Percentiles rank a stretch among this genome's conserved stretches.
These are phyloP conservation scores for Urtica urens DNA, from an alignment of 306 rosid species.

Conservation along the genomic window DNA sequence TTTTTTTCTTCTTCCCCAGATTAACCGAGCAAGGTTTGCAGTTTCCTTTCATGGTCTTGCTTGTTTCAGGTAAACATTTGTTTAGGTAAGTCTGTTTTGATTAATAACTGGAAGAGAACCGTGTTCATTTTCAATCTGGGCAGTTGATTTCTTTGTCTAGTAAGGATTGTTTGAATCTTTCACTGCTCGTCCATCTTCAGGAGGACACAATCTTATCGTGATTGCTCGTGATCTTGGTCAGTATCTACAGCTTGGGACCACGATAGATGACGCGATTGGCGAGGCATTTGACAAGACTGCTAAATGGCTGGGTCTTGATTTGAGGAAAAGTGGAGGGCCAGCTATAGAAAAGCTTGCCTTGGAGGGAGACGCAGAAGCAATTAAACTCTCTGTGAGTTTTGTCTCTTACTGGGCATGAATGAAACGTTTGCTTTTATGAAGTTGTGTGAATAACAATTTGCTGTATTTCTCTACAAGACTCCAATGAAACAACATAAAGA, in stretches of 20 bases:
- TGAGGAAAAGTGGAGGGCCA: constrained; percentile 97
- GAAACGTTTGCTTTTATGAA: constrained; percentile 4
- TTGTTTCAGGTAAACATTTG: constrained; percentile 55
- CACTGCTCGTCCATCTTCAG: constrained; percentile 22
- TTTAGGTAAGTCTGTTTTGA: not conserved
- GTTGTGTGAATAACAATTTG: constrained; percentile 19
- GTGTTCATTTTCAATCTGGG: constrained; percentile 2
- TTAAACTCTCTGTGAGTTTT: constrained; percentile 61
- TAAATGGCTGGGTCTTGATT: constrained; percentile 95
- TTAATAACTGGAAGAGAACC: not conserved
- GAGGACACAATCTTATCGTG: constrained; percentile 83
- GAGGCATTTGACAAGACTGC: constrained; percentile 98
- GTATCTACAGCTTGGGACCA: constrained; percentile 86
- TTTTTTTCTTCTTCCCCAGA: constrained; percentile 38
- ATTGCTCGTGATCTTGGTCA: constrained; percentile 86
- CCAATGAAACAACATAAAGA: constrained; percentile 99
- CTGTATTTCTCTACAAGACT: constrained; percentile 30
- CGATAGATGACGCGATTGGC: constrained; percentile 93
- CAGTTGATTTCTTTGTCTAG: not conserved
- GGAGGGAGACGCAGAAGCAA: constrained; percentile 68
- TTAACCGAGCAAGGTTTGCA: constrained; percentile 61
- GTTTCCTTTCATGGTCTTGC: constrained; percentile 87
- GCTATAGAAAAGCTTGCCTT: constrained; percentile 87
- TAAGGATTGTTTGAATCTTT: not conserved
- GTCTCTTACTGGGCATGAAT: constrained; percentile 7